Base-by-base conservation (phyloP, 805 yeast genomes). In the Yamadazyma tumulicola region DNA sequence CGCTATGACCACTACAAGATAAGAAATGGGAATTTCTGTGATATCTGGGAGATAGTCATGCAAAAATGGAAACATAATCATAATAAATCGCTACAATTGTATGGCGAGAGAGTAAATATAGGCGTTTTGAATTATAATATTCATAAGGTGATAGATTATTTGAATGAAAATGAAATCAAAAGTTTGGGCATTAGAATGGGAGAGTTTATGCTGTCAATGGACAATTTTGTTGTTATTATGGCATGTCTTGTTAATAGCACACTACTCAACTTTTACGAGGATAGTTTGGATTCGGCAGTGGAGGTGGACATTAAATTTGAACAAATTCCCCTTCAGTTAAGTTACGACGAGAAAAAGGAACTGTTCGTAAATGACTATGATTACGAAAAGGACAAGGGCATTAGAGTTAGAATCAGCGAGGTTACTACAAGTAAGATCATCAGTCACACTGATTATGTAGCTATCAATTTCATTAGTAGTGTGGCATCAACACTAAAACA, bases 1-100 rank as follows among this genome's bases (percentile, higher is more conserved):
- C 69, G 85, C 27, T 67, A 67, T 39, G 67, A 73, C 17, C 79
- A 75, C 22, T 83, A 81, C 53, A 74, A 73, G 43, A 52, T 82
- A 15, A 67, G 95, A 46, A 81, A 84, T 53, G 96, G 96, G 3
- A 79, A 76, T 45, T 53, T 86, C 38, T 71, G 74, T 42, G 96
- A 86, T 60, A 52, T 85, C 3, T 85, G 93, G 89, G 74, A 68
- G 35, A 59, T 79, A 10, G 69, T 73, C 8, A 33, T 57, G 34
- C 35, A 43, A 29, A 51, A 62, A 55, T 51, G 54, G 22, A 50
- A 54, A 13, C 44, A 53, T 21, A 43, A 38, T 23, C 32, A 31
- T 3, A 12, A 31, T 3, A 44, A 33, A 26, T 1, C 13, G 10
- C 29, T 44, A 5, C 14, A 4, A 4, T 6, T 44, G n/a, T 28